These are phyloP conservation scores for Aeschynomene evenia DNA, from an alignment of 306 rosid genomes.

Conservation along the genomic window DNA sequence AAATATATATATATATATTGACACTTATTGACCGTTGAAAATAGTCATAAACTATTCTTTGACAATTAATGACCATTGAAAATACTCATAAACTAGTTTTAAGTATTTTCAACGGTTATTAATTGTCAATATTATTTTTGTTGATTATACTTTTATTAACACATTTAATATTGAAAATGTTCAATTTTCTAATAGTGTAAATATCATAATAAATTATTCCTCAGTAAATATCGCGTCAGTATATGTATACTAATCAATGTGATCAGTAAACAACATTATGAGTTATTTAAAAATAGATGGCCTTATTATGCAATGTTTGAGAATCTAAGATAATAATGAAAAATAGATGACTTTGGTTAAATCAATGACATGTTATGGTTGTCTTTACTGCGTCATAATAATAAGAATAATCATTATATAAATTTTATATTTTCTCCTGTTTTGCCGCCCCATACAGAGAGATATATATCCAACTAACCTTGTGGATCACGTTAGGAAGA, in stretches of 20 bases:
- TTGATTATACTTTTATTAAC: no score
- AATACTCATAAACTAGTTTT: no score
- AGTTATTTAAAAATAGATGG: not conserved
- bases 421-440: not conserved
- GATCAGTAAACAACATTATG: not conserved
- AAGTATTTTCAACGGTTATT: no score
- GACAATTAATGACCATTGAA: no score
- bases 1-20: no score
- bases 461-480: constrained; percentile 4
- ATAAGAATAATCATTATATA: not conserved
- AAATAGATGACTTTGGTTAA: constrained; percentile 16
- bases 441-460: constrained; percentile 23
- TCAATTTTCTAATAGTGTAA: no score
- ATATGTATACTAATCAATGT: not conserved
- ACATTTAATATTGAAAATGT: no score
- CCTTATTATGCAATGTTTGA: not conserved
- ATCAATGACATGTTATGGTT: constrained; percentile 9
- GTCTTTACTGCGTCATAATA: constrained; percentile 14
- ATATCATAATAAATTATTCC: no score
- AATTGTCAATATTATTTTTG: no score
- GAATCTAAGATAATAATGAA: not conserved
- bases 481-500: constrained; percentile 36
- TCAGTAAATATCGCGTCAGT: not conserved
- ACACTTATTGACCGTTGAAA: no score
- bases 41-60: no score